Evolutionary conservation across 371 early-diverging fungal genomes (phyloP), one percentile per base, ranked within the genome.

Genomic region (Chytridium lagenaria): DNA sequence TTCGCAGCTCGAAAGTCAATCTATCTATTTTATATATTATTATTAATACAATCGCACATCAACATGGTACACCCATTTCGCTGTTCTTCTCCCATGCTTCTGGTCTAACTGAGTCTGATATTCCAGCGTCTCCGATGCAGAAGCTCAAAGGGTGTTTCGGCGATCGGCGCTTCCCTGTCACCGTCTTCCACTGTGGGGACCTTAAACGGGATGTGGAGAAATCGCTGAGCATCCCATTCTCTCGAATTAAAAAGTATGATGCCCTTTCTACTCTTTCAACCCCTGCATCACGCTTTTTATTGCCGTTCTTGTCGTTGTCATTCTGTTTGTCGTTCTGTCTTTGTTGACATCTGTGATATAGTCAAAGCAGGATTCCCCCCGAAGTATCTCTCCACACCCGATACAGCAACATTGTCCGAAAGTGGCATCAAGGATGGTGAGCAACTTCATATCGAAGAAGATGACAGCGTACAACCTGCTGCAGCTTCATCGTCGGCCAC

Each of bases 291-390:
- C 38, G 37, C 30, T 15, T 10, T n/a, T n/a, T n/a, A n/a, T n/a
- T n/a, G n/a, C n/a, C n/a, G n/a, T n/a, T n/a, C n/a, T n/a, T n/a
- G n/a, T n/a, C n/a, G n/a, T n/a, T n/a, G n/a, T n/a, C n/a, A n/a
- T n/a, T n/a, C n/a, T n/a, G n/a, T n/a, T n/a, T n/a, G n/a, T n/a
- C n/a, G n/a, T n/a, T n/a, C n/a, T n/a, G n/a, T n/a, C n/a, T n/a
- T n/a, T n/a, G n/a, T n/a, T n/a, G n/a, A n/a, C n/a, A n/a, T n/a
- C n/a, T n/a, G n/a, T n/a, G n/a, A n/a, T 50, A n/a, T 49, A 74
- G 79, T 84, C 44, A 74, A 74, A 50, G 23, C 71, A 7, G 84
- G 84, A 16, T 82, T 80, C 66, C 84, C 84, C 22, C 84, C 84
- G 31, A 79, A 77, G 44, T 7, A 57, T 26, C 12, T 81, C 16